phyloP scores from a whole-genome alignment of 345 rosid genomes.

The Eucalyptus globulus region DNA sequence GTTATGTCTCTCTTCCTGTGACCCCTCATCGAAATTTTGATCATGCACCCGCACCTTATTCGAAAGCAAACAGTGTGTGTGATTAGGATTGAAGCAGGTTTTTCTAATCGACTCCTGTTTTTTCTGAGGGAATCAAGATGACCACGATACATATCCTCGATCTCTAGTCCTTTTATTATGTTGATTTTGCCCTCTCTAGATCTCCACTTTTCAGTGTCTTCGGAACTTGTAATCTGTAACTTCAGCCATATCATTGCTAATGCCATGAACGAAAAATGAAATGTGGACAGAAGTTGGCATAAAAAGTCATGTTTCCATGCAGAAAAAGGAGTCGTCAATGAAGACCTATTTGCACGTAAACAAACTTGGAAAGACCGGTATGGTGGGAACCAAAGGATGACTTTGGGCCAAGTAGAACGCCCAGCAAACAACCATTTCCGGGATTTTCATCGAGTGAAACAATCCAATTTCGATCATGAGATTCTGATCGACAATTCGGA shows the following conservation, averaged over 20 bases:
- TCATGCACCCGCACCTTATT: too few species aligned
- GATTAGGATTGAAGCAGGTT: too few species aligned
- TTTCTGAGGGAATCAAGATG: background rate
- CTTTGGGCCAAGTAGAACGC: too few species aligned
- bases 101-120: background rate
- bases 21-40: too few species aligned
- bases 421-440: too few species aligned
- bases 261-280: background rate
- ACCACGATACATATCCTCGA: background rate
- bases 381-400: background rate
- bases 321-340: background rate
- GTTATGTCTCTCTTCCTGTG: too few species aligned
- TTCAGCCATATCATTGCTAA: background rate
- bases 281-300: background rate
- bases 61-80: too few species aligned
- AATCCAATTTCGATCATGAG: background rate
- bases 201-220: background rate
- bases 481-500: background rate
- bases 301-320: background rate
- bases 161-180: background rate
- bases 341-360: background rate
- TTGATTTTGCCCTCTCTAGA: background rate
- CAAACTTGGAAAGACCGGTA: background rate
- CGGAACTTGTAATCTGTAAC: background rate
- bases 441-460: too few species aligned